A percentile compares a stretch with the other conserved stretches of the same genome.
Conservation (phyloP, 306 rosid species). For the Abrus precatorius region DNA sequence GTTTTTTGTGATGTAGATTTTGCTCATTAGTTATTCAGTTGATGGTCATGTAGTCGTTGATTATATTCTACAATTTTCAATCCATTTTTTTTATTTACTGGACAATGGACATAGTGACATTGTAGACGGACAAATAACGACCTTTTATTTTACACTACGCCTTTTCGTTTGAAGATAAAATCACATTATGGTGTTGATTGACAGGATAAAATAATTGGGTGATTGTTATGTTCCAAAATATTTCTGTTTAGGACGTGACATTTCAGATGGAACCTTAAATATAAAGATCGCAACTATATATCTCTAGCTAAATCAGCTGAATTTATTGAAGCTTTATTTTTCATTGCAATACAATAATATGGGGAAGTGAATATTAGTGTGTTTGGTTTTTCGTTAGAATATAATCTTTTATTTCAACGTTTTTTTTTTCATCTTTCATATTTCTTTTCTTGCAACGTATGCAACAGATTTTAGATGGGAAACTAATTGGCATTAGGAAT, state of each 20-base stretch:
- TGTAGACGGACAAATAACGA: constrained; percentile 41
- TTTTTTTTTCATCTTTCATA: too few relatives aligned
- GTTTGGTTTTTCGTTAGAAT: too few relatives aligned
- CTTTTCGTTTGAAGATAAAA: not conserved
- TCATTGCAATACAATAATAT: too few relatives aligned
- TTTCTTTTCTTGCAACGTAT: too few relatives aligned
- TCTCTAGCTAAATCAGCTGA: too few relatives aligned
- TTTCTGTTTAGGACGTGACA: not conserved
- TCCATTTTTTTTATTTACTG: constrained; percentile 51
- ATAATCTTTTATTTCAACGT: too few relatives aligned
- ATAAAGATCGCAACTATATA: too few relatives aligned
- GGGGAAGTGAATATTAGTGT: too few relatives aligned
- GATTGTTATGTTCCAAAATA: not conserved
- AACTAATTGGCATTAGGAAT: too few relatives aligned
- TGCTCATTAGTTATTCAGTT: constrained; percentile 52
- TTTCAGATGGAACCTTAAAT: not conserved
- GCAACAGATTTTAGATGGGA: too few relatives aligned
- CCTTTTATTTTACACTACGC: not conserved
- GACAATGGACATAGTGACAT: constrained; percentile 23
- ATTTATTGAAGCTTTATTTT: too few relatives aligned
- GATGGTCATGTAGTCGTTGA: constrained; percentile 56
- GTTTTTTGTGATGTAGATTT: constrained; percentile 64
- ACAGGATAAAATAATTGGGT: not conserved
- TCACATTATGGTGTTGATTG: not conserved
- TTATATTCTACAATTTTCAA: constrained; percentile 44